Percentiles rank a stretch among this genome's conserved stretches.
Evolutionary conservation across 2,329 filamentous ascomycete species (phyloP).

Genomic region (Coniella vitis): DNA sequence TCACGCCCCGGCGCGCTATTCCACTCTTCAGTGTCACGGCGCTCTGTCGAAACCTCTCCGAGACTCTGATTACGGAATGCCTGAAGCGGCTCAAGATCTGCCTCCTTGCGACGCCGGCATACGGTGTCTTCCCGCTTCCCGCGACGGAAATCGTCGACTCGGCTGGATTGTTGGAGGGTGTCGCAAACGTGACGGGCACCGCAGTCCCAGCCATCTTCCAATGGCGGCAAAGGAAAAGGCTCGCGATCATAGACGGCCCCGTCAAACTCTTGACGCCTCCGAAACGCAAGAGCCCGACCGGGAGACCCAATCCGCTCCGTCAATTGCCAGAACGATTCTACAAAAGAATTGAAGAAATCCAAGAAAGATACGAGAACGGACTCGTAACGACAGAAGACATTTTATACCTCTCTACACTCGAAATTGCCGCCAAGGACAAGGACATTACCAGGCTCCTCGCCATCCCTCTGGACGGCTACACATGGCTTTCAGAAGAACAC

Average conservation of each 20-base stretch:
- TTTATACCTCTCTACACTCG: constrained; percentile 3
- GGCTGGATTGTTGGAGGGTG: constrained; percentile 8
- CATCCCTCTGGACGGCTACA: constrained; percentile 7
- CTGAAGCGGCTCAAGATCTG: constrained; percentile 4
- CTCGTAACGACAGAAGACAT: constrained; percentile 2
- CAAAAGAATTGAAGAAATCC: neutral
- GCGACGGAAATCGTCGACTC: constrained; percentile 4
- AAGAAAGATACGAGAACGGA: neutral
- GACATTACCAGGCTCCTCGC: constrained; percentile 14
- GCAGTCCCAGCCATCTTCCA: constrained; percentile 12
- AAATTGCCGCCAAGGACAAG: constrained; percentile 13
- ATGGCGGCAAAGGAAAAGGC: constrained; percentile 9
- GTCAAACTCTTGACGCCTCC: constrained; percentile 1
- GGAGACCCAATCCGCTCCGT: constrained; percentile 3
- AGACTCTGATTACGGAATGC: constrained; percentile 11
- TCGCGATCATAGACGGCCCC: neutral
- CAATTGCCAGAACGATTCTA: constrained; percentile 4
- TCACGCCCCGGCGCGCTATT: neutral
- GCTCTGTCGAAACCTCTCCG: constrained; percentile 12
- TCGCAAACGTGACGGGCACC: constrained; percentile 10
- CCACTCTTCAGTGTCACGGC: constrained; percentile 7
- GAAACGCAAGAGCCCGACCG: neutral
- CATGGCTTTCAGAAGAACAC: constrained; percentile 10
- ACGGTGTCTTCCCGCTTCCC: neutral
- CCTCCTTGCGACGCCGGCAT: constrained; percentile 1